A percentile compares a stretch with the other conserved stretches of the same genome.
Evolutionary conservation across 441 rosid species (phyloP).

Genomic region (Jatropha podagrica): DNA sequence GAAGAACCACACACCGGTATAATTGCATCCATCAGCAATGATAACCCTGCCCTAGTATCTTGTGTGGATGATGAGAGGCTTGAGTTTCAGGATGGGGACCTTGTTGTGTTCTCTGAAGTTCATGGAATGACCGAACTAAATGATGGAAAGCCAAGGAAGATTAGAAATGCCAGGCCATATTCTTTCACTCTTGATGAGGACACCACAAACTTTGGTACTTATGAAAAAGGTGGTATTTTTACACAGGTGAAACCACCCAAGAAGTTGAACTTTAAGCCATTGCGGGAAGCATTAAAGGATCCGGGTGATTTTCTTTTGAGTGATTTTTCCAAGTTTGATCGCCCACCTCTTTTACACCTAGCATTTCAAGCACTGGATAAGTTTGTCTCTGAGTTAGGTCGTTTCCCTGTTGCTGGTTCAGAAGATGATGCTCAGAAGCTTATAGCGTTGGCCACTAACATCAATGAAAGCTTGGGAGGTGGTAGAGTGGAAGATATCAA

Average conservation of each 20-base stretch:
- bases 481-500: conserved; percentile 65
- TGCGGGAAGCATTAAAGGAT: conserved; percentile 72
- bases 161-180: conserved; percentile 69
- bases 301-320: conserved; percentile 91
- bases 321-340: conserved; percentile 86
- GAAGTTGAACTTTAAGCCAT: conserved; percentile 66
- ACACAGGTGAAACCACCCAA: conserved; percentile 89
- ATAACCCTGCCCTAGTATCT: conserved; percentile 72
- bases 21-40: conserved; percentile 87
- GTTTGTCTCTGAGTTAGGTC: conserved; percentile 54
- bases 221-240: conserved; percentile 87
- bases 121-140: conserved; percentile 89
- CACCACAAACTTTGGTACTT: conserved; percentile 57
- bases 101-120: conserved; percentile 88
- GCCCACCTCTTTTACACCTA: conserved; percentile 78
- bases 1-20: conserved; percentile 93
- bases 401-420: conserved; percentile 83
- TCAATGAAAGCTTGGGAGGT: conserved; percentile 69
- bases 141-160: conserved; percentile 89
- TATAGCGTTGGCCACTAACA: conserved; percentile 48
- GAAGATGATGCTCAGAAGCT: conserved; percentile 85
- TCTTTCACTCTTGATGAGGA: conserved; percentile 88
- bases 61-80: conserved; percentile 95
- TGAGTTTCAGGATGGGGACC: conserved; percentile 91
- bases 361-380: conserved; percentile 92